These are phyloP conservation scores for Acorus gramineus DNA, from an alignment of 106 monocot genomes.

Conservation along the genomic window DNA sequence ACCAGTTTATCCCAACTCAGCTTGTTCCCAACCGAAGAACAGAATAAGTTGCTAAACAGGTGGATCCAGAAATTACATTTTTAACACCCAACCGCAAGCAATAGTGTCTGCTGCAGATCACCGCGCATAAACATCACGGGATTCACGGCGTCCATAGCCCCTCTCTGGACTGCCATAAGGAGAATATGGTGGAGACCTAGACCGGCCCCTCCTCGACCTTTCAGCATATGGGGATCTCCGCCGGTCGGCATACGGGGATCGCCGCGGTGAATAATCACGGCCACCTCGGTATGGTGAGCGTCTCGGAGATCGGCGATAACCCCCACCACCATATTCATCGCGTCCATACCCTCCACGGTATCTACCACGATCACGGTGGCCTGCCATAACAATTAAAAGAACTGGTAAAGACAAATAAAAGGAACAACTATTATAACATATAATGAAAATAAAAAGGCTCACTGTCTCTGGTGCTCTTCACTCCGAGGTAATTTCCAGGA, in stretches of 20 bases:
- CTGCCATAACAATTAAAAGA: slow-evolving; percentile 1
- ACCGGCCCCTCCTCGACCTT: slow-evolving; percentile 50
- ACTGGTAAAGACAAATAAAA: no score
- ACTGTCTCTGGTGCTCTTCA: slow-evolving; percentile 55
- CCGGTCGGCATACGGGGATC: slow-evolving; percentile 14
- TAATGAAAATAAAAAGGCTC: slow-evolving; percentile 1
- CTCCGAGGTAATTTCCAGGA: slow-evolving; percentile 86
- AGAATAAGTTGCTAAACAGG: no score
- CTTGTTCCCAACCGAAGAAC: no score
- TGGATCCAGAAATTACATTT: slow-evolving; percentile 5
- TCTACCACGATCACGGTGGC: slow-evolving; percentile 30
- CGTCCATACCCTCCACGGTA: slow-evolving; percentile 46
- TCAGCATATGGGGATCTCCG: slow-evolving; percentile 43
- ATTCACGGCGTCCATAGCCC: slow-evolving; percentile 31
- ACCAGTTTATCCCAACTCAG: no score
- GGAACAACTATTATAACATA: no score
- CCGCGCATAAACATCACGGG: slow-evolving; percentile 29
- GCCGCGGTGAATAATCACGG: slow-evolving; percentile 44
- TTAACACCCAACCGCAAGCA: slow-evolving; percentile 7
- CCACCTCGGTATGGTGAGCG: slow-evolving; percentile 46
- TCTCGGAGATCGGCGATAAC: slow-evolving; percentile 41
- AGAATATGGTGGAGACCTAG: slow-evolving; percentile 44
- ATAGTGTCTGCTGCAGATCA: neutral
- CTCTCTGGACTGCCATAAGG: slow-evolving; percentile 58
- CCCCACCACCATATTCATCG: slow-evolving; percentile 35